A percentile compares a stretch with the other conserved stretches of the same genome.
phyloP scores from a whole-genome alignment of 371 early-diverging fungal species.

The Mucor saturninus region DNA sequence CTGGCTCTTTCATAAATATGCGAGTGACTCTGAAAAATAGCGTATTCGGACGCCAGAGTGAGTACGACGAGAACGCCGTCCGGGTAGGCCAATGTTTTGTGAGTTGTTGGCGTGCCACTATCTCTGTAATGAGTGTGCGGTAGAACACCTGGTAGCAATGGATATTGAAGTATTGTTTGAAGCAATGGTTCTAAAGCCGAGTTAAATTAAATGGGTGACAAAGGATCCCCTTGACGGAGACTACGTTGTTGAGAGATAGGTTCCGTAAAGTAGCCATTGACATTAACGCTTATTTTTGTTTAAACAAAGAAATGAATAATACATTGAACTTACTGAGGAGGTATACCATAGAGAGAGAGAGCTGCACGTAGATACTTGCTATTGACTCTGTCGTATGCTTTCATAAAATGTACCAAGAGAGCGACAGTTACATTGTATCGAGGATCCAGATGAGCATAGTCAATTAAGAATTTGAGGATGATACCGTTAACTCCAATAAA shows the following conservation, averaged over 20 bases:
- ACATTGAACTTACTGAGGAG: not conserved
- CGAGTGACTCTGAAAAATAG: no score
- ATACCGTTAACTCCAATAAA: no score
- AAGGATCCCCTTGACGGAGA: conserved; percentile 18
- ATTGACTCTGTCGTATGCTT: conserved; percentile 25
- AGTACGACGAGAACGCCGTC: no score
- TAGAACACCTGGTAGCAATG: no score
- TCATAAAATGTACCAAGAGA: conserved; percentile 14
- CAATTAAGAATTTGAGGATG: no score
- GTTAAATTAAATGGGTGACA: conserved; percentile 24
- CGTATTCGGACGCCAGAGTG: not conserved
- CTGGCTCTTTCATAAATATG: no score
- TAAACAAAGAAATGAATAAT: conserved; percentile 1
- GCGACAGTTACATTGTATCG: no score
- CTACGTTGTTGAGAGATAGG: conserved; percentile 12
- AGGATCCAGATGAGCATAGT: no score
- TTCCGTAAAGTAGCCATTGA: conserved; percentile 14
- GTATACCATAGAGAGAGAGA: conserved; percentile 2
- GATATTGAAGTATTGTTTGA: not conserved
- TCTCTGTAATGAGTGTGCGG: no score
- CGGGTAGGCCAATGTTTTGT: no score
- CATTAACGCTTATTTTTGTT: not conserved
- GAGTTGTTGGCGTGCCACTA: no score
- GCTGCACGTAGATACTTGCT: conserved; percentile 6
- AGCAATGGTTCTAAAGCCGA: conserved; percentile 23